Evolutionary conservation across 1,284 basidiomycete genomes (phyloP).

Genomic region (Ganoderma meredithae): DNA sequence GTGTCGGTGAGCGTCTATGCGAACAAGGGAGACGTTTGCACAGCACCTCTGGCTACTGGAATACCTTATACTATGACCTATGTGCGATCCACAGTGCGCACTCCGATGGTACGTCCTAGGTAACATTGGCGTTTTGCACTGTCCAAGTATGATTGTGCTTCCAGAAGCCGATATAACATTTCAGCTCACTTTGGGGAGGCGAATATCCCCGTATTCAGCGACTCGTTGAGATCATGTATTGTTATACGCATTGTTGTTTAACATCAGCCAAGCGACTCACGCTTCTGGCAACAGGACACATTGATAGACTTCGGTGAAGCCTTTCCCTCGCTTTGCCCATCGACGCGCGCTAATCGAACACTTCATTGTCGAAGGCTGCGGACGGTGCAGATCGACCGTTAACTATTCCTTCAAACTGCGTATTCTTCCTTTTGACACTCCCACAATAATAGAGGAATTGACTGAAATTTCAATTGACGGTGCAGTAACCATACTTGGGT

Average conservation of each 20-base stretch:
- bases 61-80: not conserved
- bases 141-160: not conserved
- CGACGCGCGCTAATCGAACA: not conserved
- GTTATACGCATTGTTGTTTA: not conserved
- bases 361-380: not conserved
- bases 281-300: not conserved
- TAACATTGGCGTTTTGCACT: not conserved
- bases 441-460: not conserved
- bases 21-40: conserved; percentile 13
- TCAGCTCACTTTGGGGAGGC: not conserved
- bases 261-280: not conserved
- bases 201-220: not conserved
- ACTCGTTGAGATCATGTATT: not conserved
- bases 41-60: not conserved
- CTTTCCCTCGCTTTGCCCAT: not conserved
- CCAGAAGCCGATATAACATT: no score
- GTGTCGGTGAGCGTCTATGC: conserved; percentile 8
- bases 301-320: not conserved
- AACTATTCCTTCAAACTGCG: not conserved
- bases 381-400: not conserved
- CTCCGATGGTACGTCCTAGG: not conserved
- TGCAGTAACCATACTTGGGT: not conserved
- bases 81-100: not conserved
- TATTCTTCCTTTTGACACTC: not conserved
- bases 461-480: not conserved